Base-by-base conservation (phyloP, 306 rosid species). In the Mimosa bimucronata region DNA sequence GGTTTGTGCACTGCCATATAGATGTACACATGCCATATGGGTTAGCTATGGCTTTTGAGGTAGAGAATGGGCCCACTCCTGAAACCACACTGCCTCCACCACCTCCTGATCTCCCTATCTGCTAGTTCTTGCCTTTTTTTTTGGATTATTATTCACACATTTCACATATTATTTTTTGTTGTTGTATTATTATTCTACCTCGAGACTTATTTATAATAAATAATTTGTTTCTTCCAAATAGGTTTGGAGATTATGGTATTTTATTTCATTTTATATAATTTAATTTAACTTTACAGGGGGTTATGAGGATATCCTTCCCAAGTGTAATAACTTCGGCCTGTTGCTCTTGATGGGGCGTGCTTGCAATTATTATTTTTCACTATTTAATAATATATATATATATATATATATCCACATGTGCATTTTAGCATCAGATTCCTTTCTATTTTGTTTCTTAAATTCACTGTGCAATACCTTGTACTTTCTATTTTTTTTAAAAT, bases 11-110 rank as follows among this genome's bases (percentile, higher is more conserved):
- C 5, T 88, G 90, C 74, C 92, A 86, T 44, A 23, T 88, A 38
- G 87, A 88, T 3, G 82, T 70, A 37, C 87, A 88, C 53, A 7
- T 88, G 73, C 83, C 90, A 2, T 82, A 87, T 83, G 92, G 92
- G 4, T 61, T 88, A 46, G 64, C 16, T 12, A 84, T 80, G 89
- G 90, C 72, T 9, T 57, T 65, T 2, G 71, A 65, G 45, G 9
- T 65, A 6, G 25, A 65, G 71, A 65, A 65, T 11, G 13, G 25
- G 7, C 41, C 23, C 25, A 65, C 42, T 31, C 42, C 44, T 15
- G 21, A 28, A 41, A 55, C 87, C 0, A 75, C 82, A 19, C 58
- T 86, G 62, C 90, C 87, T 57, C 73, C 87, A 1, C 87, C 90
- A 6, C 92, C 90, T 9, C 19, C 31, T 14, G 90, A 86, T 86